These are phyloP conservation scores for Zanthoxylum bungeanum DNA, from an alignment of 345 rosid species.

Conservation along the genomic window DNA sequence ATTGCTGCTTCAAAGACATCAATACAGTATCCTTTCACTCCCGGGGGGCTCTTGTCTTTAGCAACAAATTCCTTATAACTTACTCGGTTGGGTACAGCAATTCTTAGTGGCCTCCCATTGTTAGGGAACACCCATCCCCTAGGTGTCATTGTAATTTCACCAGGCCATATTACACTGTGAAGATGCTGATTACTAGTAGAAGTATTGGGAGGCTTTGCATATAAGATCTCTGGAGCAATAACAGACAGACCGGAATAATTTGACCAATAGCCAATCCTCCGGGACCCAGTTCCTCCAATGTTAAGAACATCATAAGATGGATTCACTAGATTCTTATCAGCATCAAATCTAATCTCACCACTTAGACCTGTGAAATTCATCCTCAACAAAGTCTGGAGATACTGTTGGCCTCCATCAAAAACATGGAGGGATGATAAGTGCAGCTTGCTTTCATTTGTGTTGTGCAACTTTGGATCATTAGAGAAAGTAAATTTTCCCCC, in stretches of 20 bases:
- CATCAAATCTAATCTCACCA: slow-evolving; percentile 58
- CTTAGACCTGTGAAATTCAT: slow-evolving; percentile 71
- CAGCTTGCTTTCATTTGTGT: slow-evolving; percentile 45
- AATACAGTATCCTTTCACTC: slow-evolving; percentile 81
- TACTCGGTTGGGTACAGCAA: slow-evolving; percentile 77
- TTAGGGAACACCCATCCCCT: slow-evolving; percentile 93
- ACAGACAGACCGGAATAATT: slow-evolving; percentile 69
- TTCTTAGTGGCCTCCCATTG: slow-evolving; percentile 72
- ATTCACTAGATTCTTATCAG: slow-evolving; percentile 52
- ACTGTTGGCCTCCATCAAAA: slow-evolving; percentile 70
- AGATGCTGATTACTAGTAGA: slow-evolving; percentile 53
- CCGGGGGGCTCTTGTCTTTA: slow-evolving; percentile 57
- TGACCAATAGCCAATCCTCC: slow-evolving; percentile 91
- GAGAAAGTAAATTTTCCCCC: slow-evolving; percentile 76
- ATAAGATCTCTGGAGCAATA: slow-evolving; percentile 55
- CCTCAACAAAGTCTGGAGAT: slow-evolving; percentile 52
- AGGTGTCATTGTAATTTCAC: slow-evolving; percentile 49
- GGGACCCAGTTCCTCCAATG: slow-evolving; percentile 54
- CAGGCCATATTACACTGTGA: slow-evolving; percentile 75
- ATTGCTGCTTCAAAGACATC: slow-evolving; percentile 93
- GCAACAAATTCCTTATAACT: slow-evolving; percentile 52
- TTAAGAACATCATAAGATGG: slow-evolving; percentile 81
- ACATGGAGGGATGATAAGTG: slow-evolving; percentile 51
- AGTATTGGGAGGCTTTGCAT: slow-evolving; percentile 48
- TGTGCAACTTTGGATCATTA: slow-evolving; percentile 44